Conservation (phyloP, 2,329 filamentous ascomycete genomes). For the Phaeosphaeriaceae sp. region DNA sequence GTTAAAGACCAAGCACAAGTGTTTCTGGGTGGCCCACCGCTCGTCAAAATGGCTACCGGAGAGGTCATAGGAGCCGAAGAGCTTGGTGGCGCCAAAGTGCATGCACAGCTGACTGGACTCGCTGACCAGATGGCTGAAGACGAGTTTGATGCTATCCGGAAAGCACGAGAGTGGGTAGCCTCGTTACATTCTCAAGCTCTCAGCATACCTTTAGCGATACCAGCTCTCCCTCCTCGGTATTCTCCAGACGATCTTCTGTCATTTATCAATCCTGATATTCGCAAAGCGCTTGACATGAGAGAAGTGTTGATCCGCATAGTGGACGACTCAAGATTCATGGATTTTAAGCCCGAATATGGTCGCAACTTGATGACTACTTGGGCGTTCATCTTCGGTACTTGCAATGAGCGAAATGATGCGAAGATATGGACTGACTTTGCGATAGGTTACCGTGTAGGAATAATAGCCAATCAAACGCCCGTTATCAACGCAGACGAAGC, state of each 20-base stretch:
- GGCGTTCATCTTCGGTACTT: constrained; percentile 49
- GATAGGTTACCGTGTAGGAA: constrained; percentile 46
- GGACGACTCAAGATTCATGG: constrained; percentile 49
- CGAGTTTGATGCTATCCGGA: constrained; percentile 54
- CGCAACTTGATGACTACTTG: constrained; percentile 24
- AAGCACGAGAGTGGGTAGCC: constrained; percentile 48
- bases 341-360: constrained; percentile 54
- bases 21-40: constrained; percentile 54
- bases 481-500: constrained; percentile 50
- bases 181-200: constrained; percentile 6
- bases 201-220: constrained; percentile 1
- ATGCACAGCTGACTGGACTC: constrained; percentile 51
- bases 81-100: constrained; percentile 53
- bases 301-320: constrained; percentile 53
- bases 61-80: constrained; percentile 52
- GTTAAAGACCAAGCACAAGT: constrained; percentile 54
- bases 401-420: too few species aligned
- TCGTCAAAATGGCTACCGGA: constrained; percentile 58
- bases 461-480: constrained; percentile 52
- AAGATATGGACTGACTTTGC: not conserved
- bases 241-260: constrained; percentile 48
- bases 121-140: constrained; percentile 54
- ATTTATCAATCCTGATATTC: constrained; percentile 50
- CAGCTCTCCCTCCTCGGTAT: constrained; percentile 38
- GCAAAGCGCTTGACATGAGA: constrained; percentile 48